Evolutionary conservation across 345 rosid genomes (phyloP).

Genomic region (Aquilaria sinensis): DNA sequence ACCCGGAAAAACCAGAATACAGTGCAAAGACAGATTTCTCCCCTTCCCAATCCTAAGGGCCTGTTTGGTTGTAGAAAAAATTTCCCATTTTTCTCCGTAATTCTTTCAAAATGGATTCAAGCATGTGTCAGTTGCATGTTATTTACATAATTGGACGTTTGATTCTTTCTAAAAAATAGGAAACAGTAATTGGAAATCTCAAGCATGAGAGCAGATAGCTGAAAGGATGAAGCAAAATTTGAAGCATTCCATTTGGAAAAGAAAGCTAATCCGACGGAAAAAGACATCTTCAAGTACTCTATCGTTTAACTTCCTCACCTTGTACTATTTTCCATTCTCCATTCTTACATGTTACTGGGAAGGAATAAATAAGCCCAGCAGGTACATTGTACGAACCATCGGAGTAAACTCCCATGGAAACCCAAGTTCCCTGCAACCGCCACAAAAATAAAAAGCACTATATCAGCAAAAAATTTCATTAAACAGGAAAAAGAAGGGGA

Average conservation of each 20-base stretch:
- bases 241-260: background rate
- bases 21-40: too few species aligned
- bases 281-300: background rate
- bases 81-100: too few species aligned
- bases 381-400: constrained; percentile 79
- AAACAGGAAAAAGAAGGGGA: background rate
- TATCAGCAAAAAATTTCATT: background rate
- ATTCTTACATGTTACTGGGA: constrained; percentile 67
- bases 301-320: constrained; percentile 21
- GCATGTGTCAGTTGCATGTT: too few species aligned
- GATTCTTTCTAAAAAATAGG: too few species aligned
- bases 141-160: too few species aligned
- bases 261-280: background rate
- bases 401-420: constrained; percentile 90
- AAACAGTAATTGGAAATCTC: too few species aligned
- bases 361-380: constrained; percentile 73
- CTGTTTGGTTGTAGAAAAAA: too few species aligned
- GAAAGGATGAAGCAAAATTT: background rate
- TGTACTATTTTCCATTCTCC: constrained; percentile 76
- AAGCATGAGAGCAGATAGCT: background rate
- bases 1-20: too few species aligned
- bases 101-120: too few species aligned
- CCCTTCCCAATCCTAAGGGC: too few species aligned
- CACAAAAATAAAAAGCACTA: background rate
- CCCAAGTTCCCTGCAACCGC: constrained; percentile 57